A percentile compares a stretch with the other conserved stretches of the same genome.
Evolutionary conservation across 2,329 filamentous ascomycete genomes (phyloP).

Genomic region (Fusarium globosum): DNA sequence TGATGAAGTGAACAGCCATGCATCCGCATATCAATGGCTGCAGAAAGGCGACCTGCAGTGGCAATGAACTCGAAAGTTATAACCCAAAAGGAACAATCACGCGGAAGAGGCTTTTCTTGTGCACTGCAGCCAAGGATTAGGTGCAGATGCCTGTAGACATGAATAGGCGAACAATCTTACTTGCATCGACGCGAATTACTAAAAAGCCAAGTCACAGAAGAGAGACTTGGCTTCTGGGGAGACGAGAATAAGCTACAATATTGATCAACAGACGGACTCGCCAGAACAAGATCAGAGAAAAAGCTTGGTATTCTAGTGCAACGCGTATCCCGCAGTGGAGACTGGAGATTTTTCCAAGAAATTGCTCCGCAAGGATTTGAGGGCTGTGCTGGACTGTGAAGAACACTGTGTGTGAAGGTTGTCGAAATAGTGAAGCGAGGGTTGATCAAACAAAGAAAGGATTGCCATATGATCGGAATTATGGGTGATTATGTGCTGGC

Average conservation of each 20-base stretch:
- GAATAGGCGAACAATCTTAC: conserved; percentile 16
- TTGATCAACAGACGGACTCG: conserved; percentile 33
- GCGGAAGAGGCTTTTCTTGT: neutral
- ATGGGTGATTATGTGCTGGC: neutral
- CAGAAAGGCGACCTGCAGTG: conserved; percentile 6
- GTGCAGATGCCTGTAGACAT: conserved; percentile 1
- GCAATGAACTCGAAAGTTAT: conserved; percentile 7
- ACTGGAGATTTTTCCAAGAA: conserved; percentile 35
- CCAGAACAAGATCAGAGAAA: conserved; percentile 33
- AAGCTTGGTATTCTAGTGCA: conserved; percentile 42
- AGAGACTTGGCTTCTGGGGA: conserved; percentile 9
- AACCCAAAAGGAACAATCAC: neutral
- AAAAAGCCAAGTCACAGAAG: conserved; percentile 5
- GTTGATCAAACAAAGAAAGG: conserved; percentile 25
- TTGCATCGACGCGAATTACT: conserved; percentile 27
- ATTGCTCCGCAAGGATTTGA: conserved; percentile 30
- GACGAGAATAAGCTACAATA: conserved; percentile 8
- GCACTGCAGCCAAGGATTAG: conserved; percentile 2
- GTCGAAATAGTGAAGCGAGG: neutral
- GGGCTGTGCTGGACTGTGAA: conserved; percentile 25
- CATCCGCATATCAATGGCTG: neutral
- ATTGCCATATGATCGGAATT: conserved; percentile 16
- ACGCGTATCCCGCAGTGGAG: conserved; percentile 36
- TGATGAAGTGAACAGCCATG: conserved; percentile 1
- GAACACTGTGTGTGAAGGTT: conserved; percentile 26